Percentiles rank a stretch among this genome's conserved stretches.
Evolutionary conservation across 768 basidiomycete genomes (phyloP).

Genomic region (Clavaria fumosa): DNA sequence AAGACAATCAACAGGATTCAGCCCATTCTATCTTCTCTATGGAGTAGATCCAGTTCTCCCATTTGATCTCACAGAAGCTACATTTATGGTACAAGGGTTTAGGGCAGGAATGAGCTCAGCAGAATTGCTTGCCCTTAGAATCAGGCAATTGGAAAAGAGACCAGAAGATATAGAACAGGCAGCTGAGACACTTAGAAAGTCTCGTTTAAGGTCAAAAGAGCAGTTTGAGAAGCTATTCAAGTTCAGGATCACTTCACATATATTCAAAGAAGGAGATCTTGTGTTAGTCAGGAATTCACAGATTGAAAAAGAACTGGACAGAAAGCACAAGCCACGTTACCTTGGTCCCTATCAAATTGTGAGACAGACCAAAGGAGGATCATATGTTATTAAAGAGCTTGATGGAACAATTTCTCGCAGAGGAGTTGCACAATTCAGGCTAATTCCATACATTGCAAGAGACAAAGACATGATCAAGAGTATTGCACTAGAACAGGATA

Average conservation of each 20-base stretch:
- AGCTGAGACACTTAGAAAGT: neutral
- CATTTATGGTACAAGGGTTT: slow-evolving; percentile 7
- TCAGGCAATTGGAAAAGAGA: slow-evolving; percentile 14
- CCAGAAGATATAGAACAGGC: slow-evolving; percentile 11
- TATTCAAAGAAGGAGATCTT: slow-evolving; percentile 18
- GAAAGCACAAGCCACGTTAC: slow-evolving; percentile 4
- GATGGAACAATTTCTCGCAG: slow-evolving; percentile 3
- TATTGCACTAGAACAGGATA: neutral
- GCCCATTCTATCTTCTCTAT: slow-evolving; percentile 21
- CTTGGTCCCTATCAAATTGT: slow-evolving; percentile 2
- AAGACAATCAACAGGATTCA: slow-evolving; percentile 18
- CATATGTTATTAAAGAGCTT: slow-evolving; percentile 4
- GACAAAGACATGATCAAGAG: neutral
- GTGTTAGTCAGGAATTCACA: slow-evolving; percentile 21
- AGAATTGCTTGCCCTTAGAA: slow-evolving; percentile 4
- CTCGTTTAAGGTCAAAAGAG: slow-evolving; percentile 8
- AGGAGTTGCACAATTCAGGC: slow-evolving; percentile 5
- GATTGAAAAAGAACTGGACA: neutral
- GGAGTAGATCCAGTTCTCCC: slow-evolving; percentile 22
- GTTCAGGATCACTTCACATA: slow-evolving; percentile 10
- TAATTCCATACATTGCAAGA: neutral
- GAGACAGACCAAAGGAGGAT: neutral
- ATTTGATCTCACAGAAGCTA: slow-evolving; percentile 15
- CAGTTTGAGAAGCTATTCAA: slow-evolving; percentile 15
- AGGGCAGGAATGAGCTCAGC: neutral